A percentile compares a stretch with the other conserved stretches of the same genome.
Conservation (phyloP, 2,329 filamentous ascomycete species). For the Alternaria novae-zelandiae region DNA sequence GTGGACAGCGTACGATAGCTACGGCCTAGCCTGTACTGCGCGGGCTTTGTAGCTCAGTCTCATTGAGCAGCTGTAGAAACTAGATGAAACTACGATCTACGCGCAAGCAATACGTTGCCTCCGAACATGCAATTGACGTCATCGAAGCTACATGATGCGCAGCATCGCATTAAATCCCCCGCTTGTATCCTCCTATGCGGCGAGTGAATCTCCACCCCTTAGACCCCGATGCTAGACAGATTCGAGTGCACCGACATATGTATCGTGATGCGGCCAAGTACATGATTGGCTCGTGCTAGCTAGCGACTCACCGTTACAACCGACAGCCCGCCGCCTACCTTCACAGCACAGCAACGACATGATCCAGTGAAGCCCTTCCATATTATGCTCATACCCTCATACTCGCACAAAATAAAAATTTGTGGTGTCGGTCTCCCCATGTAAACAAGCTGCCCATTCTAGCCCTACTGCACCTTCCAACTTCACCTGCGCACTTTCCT, state of each 20-base stretch:
- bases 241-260: not conserved
- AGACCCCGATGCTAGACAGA: not conserved
- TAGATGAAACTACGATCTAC: slow-evolving; percentile 16
- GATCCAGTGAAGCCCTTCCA: not conserved
- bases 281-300: slow-evolving; percentile 14
- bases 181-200: not conserved
- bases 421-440: slow-evolving; percentile 10
- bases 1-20: slow-evolving; percentile 3
- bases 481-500: not conserved
- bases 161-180: not conserved
- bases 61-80: slow-evolving; percentile 2
- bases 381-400: slow-evolving; percentile 11
- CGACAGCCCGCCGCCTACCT: not conserved
- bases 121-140: not conserved
- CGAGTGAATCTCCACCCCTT: not conserved
- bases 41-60: not conserved
- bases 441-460: not conserved
- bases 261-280: not conserved
- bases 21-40: slow-evolving; percentile 1
- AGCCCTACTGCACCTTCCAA: not conserved
- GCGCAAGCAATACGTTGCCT: not conserved
- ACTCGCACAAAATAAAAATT: not conserved
- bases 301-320: not conserved
- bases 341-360: slow-evolving; percentile 1
- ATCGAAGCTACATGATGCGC: not conserved